phyloP scores from a whole-genome alignment of 2,329 filamentous ascomycete species.

The Calonectria pseudoturangicola region DNA sequence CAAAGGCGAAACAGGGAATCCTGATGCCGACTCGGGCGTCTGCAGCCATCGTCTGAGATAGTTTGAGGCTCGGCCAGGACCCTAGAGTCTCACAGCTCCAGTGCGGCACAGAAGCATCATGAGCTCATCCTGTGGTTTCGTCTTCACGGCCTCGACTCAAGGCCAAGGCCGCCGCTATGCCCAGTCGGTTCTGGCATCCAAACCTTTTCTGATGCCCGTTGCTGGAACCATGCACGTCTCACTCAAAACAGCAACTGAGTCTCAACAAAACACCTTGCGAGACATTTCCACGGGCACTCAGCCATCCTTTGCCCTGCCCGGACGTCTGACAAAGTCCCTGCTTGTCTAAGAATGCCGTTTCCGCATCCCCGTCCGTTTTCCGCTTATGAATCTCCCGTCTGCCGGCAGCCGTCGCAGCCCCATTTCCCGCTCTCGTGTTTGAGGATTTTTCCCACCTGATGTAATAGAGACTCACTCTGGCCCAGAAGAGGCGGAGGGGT shows the following conservation, averaged over 20 bases:
- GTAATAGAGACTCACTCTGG: conserved; percentile 15
- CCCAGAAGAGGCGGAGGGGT: conserved; percentile 1
- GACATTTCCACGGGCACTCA: conserved; percentile 33
- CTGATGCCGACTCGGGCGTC: conserved; percentile 10
- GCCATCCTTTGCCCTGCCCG: conserved; percentile 6
- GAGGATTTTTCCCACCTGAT: conserved; percentile 22
- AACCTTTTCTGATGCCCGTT: conserved; percentile 5
- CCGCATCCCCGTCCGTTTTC: conserved; percentile 19
- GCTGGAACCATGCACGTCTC: conserved; percentile 47
- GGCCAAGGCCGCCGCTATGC: conserved; percentile 17
- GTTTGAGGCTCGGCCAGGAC: conserved; percentile 30
- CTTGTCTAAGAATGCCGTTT: conserved; percentile 14
- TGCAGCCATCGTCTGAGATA: conserved; percentile 11
- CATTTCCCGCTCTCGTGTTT: conserved; percentile 26
- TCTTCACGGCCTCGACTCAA: conserved; percentile 22
- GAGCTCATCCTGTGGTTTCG: conserved; percentile 28
- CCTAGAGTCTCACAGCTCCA: conserved; percentile 26
- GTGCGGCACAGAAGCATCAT: conserved; percentile 32
- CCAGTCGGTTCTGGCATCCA: conserved; percentile 15
- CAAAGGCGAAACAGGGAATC: conserved; percentile 4
- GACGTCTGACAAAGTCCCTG: conserved; percentile 6
- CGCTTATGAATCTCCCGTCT: conserved; percentile 22
- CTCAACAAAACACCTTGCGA: conserved; percentile 39
- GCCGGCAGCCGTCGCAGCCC: conserved; percentile 18
- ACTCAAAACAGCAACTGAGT: conserved; percentile 39